Evolutionary conservation across 148 eudicot species (phyloP), one percentile per base, ranked within the genome.

Genomic region (Silene uniflora): DNA sequence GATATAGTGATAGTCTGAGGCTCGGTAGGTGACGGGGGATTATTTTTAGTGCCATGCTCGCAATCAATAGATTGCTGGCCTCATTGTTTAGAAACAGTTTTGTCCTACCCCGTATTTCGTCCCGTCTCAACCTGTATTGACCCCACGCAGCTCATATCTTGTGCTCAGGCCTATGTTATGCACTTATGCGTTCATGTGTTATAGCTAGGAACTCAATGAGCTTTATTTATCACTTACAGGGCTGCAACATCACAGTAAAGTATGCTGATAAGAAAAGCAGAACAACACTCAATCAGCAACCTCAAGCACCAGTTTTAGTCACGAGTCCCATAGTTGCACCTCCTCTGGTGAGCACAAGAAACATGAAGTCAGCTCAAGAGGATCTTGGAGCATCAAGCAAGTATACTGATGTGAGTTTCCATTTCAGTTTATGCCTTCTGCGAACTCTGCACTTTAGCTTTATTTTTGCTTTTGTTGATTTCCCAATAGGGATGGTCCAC

Each of bases 351-450:
- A n/a, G n/a, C n/a, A n/a, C n/a, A n/a, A 89, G 81, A 80, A 81
- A 83, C 59, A 86, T 89, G 85, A 84, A 83, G 80, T 84, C 93
- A 3, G 84, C 91, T 76, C 87, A 82, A 77, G 67, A 35, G 66
- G 91, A 89, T 77, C 74, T 89, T 44, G 80, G 56, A 76, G 89
- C 88, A 22, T 82, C 91, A 7, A 83, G 84, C 76, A 87, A 84
- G 77, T 76, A 86, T 85, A 86, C 87, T 64, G 93, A 89, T 87
- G 93, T 87, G 76, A 83, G 91, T 64, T 65, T 27, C 27, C 46
- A 29, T 22, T 23, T 32, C 16, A 23, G 24, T 69, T 49, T 70
- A 17, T 22, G 32, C 44, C 3, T 8, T 25, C 14, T n/a, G n/a
- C n/a, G 65, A 39, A 46, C 18, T n/a, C n/a, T n/a, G n/a, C n/a